Percentiles rank a stretch among this genome's conserved stretches.
Conservation (phyloP, 129 eudicot species). For the Dittrichia graveolens region DNA sequence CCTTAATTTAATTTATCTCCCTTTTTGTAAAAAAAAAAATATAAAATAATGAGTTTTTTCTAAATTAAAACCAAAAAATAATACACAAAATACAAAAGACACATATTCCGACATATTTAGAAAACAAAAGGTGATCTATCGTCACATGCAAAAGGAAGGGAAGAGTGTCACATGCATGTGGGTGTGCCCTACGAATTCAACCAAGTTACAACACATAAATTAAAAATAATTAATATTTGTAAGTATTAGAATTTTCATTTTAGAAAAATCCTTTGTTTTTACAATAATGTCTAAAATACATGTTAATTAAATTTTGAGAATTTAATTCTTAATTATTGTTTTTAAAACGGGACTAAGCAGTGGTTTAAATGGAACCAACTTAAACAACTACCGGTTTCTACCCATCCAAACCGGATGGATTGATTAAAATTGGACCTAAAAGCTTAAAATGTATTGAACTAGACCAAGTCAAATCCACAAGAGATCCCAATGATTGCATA, state of each 20-base stretch:
- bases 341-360: too few relatives aligned
- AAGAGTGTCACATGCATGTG: constrained; percentile 40
- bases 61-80: not conserved
- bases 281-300: too few relatives aligned
- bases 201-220: constrained; percentile 9
- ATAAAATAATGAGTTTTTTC: not conserved
- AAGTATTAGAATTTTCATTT: not conserved
- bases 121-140: constrained; percentile 33
- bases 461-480: too few relatives aligned
- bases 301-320: too few relatives aligned
- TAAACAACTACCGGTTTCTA: too few relatives aligned
- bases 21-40: not conserved
- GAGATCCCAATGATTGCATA: too few relatives aligned
- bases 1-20: not conserved
- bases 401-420: too few relatives aligned
- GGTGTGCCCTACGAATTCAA: constrained; percentile 24
- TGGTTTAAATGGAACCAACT: too few relatives aligned
- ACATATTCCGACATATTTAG: constrained; percentile 16
- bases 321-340: too few relatives aligned
- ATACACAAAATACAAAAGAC: not conserved
- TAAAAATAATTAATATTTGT: not conserved
- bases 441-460: too few relatives aligned
- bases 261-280: not conserved
- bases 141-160: constrained; percentile 36
- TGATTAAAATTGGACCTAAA: too few relatives aligned